These are phyloP conservation scores for Russula lepida DNA, from an alignment of 768 basidiomycete species.

Conservation along the genomic window DNA sequence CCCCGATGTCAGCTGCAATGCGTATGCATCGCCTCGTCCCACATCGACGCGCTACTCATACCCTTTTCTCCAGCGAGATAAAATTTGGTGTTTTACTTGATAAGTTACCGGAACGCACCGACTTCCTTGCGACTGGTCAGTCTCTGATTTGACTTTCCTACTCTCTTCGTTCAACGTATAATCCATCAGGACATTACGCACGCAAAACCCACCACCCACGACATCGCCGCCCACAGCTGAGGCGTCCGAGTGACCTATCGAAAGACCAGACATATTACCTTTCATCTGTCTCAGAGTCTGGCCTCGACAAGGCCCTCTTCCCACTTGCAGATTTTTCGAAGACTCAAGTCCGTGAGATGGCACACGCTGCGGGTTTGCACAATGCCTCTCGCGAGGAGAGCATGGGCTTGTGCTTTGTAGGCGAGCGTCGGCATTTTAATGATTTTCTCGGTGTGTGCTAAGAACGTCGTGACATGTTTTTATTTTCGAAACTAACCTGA, in stretches of 20 bases:
- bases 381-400: conserved; percentile 76
- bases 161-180: neutral
- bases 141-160: neutral
- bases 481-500: neutral
- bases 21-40: conserved; percentile 32
- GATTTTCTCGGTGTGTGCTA: conserved; percentile 57
- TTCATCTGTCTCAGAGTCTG: conserved; percentile 60
- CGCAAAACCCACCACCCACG: conserved; percentile 40
- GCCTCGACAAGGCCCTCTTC: conserved; percentile 65
- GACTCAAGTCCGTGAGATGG: conserved; percentile 62
- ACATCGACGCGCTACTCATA: neutral
- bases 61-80: conserved; percentile 51
- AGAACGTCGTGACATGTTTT: neutral
- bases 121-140: conserved; percentile 80
- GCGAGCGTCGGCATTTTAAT: conserved; percentile 63
- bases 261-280: conserved; percentile 96
- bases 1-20: conserved; percentile 90
- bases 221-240: conserved; percentile 30
- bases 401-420: conserved; percentile 94
- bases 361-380: conserved; percentile 49
- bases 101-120: conserved; percentile 35
- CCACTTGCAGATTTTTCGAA: conserved; percentile 67
- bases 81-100: conserved; percentile 84
- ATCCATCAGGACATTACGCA: conserved; percentile 72
- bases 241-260: conserved; percentile 40